These are phyloP conservation scores for Podospora anserina DNA, from an alignment of 495 filamentous ascomycete species.

Conservation along the genomic window DNA sequence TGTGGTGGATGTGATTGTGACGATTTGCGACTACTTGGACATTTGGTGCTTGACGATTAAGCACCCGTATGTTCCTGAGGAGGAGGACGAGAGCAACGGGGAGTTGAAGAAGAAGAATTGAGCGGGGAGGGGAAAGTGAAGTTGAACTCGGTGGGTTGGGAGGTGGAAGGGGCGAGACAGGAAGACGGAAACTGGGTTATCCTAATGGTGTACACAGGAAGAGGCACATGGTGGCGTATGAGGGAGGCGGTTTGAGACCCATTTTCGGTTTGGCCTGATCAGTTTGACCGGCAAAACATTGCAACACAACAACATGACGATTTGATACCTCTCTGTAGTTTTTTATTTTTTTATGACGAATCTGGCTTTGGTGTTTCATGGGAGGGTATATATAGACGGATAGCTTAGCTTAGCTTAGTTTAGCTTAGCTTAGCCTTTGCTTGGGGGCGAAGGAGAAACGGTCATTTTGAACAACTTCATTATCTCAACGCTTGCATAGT, in stretches of 20 bases:
- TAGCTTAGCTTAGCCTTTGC: neutral
- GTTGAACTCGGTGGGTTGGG: constrained; percentile 9
- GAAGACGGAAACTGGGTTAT: neutral
- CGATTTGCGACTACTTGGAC: constrained; percentile 95
- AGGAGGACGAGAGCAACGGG: constrained; percentile 40
- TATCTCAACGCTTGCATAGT: too few species aligned
- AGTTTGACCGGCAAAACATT: neutral
- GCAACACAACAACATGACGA: neutral
- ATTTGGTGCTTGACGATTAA: constrained; percentile 99
- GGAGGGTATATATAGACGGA: neutral
- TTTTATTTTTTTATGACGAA: neutral
- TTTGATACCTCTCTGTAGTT: neutral
- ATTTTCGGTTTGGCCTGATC: neutral
- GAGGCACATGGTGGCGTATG: neutral
- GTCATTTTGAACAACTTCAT: neutral
- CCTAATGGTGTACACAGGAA: constrained; percentile 5
- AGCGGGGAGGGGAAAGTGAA: constrained; percentile 32
- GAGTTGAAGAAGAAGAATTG: constrained; percentile 16
- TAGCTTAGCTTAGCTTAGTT: neutral
- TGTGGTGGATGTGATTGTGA: constrained; percentile 90
- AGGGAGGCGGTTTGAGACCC: neutral
- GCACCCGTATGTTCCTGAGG: constrained; percentile 53
- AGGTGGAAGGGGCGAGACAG: neutral
- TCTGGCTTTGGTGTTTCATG: neutral
- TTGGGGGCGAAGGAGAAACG: neutral